Evolutionary conservation across 306 rosid genomes (phyloP).

Genomic region (Glycine latifolia): DNA sequence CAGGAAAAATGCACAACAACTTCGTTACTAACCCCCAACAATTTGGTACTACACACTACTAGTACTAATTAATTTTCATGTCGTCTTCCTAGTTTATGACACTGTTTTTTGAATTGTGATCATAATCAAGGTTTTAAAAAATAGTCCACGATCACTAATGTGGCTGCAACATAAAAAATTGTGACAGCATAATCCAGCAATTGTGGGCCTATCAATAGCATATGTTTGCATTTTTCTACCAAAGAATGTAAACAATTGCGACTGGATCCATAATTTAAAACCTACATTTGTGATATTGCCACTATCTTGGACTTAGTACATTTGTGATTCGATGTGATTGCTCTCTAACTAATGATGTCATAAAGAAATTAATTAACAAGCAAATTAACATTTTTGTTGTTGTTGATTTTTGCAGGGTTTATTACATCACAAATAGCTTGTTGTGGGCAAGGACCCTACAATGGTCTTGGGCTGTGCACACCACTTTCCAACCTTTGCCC

Average conservation of each 20-base stretch:
- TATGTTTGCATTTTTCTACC: no score
- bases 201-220: no score
- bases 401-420: slow-evolving; percentile 55
- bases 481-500: slow-evolving; percentile 65
- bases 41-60: slow-evolving; percentile 52
- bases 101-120: not conserved
- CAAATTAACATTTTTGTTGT: not conserved
- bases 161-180: no score
- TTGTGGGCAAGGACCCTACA: slow-evolving; percentile 89
- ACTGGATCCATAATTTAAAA: no score
- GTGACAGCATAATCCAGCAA: no score
- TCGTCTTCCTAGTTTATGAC: not conserved
- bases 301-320: not conserved
- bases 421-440: slow-evolving; percentile 69
- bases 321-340: not conserved
- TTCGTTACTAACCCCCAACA: slow-evolving; percentile 58
- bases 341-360: not conserved
- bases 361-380: not conserved
- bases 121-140: no score
- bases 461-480: slow-evolving; percentile 82
- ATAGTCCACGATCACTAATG: no score
- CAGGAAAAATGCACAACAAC: slow-evolving; percentile 51
- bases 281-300: no score
- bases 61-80: not conserved
- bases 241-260: no score